Evolutionary conservation across 1,284 basidiomycete species (phyloP).

Genomic region (Cystobasidiaceae sp.): DNA sequence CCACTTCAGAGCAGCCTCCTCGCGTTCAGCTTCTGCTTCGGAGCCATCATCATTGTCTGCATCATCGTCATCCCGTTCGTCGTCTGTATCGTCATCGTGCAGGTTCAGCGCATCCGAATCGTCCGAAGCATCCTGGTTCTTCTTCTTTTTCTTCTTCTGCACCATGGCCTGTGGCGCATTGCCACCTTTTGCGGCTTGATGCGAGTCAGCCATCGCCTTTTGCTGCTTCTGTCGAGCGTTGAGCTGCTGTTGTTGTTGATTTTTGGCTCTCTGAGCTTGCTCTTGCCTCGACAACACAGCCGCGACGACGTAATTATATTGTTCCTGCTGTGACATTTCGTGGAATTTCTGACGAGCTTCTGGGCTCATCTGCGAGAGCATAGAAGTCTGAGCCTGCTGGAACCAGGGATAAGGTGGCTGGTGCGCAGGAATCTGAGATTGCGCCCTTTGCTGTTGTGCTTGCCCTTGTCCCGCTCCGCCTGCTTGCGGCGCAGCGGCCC

Average conservation of each 20-base stretch:
- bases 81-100: constrained; percentile 15
- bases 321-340: neutral
- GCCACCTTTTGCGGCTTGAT: constrained; percentile 7
- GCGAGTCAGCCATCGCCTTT: constrained; percentile 18
- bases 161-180: neutral
- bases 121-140: neutral
- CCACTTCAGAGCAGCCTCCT: constrained; percentile 64
- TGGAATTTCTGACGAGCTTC: constrained; percentile 15
- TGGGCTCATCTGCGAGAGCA: constrained; percentile 11
- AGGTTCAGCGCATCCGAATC: constrained; percentile 1
- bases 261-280: neutral
- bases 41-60: constrained; percentile 33
- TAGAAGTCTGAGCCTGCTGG: neutral
- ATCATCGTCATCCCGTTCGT: constrained; percentile 26
- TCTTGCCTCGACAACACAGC: neutral
- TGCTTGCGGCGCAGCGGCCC: neutral
- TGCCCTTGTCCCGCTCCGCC: neutral
- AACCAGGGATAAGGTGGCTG: constrained; percentile 6
- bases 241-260: constrained; percentile 14
- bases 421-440: neutral
- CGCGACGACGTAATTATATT: constrained; percentile 4
- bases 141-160: constrained; percentile 20
- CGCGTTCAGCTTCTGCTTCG: constrained; percentile 41
- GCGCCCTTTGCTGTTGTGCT: neutral
- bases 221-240: constrained; percentile 14